Evolutionary conservation across 106 monocot genomes (phyloP), one percentile per base, ranked within the genome.

Genomic region (Apostasia ramifera): DNA sequence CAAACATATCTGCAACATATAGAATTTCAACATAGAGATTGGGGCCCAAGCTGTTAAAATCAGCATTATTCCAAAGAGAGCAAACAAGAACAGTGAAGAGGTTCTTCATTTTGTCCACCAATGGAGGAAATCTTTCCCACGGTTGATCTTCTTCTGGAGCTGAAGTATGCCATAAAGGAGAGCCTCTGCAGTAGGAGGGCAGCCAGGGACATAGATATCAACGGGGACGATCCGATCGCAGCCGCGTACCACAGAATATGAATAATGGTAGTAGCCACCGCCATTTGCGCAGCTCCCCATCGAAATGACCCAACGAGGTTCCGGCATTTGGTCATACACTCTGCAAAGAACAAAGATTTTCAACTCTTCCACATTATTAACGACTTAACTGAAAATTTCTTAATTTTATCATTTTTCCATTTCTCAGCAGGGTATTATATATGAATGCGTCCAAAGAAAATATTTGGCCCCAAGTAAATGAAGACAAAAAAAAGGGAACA

Each of bases 261-360:
- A 98, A 71, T 98, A 98, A 71, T 98, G 97, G 59, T 98, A 98
- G 74, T 98, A 98, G 0, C 92, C 97, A 40, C 97, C 97, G 12
- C 97, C 97, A 74, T 98, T 98, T 3, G 97, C 97, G 74, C 97
- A 98, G 76, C 97, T 98, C 26, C 97, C 97, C 97, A 98, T 98
- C 11, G 97, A 98, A 68, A 98, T 98, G 6, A 98, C 97, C 97
- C 97, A 98, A 1, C 97, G 78, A 37, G 97, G 97, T 68, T 98
- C 97, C 6, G 97, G 97, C 92, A 98, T 98, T 71, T 98, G 97
- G 73, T 98, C 97, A 64, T 98, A 97, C 26, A 97, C 95, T 75
- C 95, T 97, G 80, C 71, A 76, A 69, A 5, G 38, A 56, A 78
- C 57, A 52, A 71, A 81, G n/a, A 40, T 2, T 53, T 46, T 43